Percentiles rank a stretch among this genome's conserved stretches.
These are phyloP conservation scores for Gossypium stocksii DNA, from an alignment of 345 rosid species.

Conservation along the genomic window DNA sequence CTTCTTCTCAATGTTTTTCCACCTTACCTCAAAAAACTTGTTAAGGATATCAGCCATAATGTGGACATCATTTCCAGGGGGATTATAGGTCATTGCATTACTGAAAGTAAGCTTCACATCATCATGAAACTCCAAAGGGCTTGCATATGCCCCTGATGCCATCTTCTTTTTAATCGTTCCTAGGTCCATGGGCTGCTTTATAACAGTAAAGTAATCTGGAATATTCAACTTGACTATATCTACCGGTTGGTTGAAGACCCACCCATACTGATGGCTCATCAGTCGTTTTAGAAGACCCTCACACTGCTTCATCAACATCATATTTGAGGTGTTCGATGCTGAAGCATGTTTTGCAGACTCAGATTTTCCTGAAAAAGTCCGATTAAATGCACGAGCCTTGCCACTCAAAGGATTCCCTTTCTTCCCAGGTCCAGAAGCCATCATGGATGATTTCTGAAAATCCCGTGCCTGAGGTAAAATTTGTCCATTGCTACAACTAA, in stretches of 20 bases:
- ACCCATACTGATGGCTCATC: constrained; percentile 70
- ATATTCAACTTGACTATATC: constrained; percentile 69
- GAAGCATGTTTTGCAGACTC: constrained; percentile 42
- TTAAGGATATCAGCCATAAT: constrained; percentile 72
- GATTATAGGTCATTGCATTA: constrained; percentile 91
- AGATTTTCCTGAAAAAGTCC: constrained; percentile 49
- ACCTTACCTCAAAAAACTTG: constrained; percentile 70
- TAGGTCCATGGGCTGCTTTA: constrained; percentile 91
- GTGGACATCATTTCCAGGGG: constrained; percentile 81
- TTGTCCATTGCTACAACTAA: constrained; percentile 55
- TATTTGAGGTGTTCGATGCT: constrained; percentile 35
- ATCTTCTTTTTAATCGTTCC: constrained; percentile 72
- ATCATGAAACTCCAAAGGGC: constrained; percentile 67
- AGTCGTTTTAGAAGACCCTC: constrained; percentile 58
- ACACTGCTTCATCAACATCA: constrained; percentile 77
- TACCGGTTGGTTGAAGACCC: constrained; percentile 89
- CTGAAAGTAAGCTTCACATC: constrained; percentile 85
- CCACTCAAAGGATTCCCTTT: constrained; percentile 38
- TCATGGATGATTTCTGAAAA: constrained; percentile 37
- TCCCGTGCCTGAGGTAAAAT: constrained; percentile 31
- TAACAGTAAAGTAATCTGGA: constrained; percentile 75
- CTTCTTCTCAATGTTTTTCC: constrained; percentile 82
- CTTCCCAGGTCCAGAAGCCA: constrained; percentile 45
- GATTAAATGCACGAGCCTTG: constrained; percentile 40
- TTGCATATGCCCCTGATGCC: constrained; percentile 56